Percentiles rank a stretch among this genome's conserved stretches.
phyloP scores from a whole-genome alignment of 208 protist genomes.

The Leishmania martiniquensis region DNA sequence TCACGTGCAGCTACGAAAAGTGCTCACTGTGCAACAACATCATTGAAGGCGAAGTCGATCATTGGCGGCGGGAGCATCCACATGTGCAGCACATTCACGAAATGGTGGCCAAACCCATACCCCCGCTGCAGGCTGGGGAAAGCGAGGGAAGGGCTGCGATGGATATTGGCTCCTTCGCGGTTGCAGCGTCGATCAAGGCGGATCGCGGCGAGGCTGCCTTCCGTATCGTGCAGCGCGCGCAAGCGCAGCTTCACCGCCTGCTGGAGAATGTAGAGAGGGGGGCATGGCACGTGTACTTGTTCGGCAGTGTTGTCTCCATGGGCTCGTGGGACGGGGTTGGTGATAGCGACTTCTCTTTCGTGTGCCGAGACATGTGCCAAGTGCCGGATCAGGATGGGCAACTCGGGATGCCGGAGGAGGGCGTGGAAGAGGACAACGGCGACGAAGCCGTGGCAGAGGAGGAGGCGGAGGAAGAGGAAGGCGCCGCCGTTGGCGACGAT shows the following conservation, averaged over 20 bases:
- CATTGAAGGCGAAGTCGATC: conserved; percentile 21
- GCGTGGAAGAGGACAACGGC: conserved; percentile 7
- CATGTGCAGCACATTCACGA: conserved; percentile 25
- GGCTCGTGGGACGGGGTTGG: conserved; percentile 79
- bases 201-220: conserved; percentile 59
- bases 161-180: conserved; percentile 39
- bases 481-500: not conserved
- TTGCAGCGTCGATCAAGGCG: conserved; percentile 31
- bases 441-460: not conserved
- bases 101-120: conserved; percentile 5
- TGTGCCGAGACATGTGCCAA: conserved; percentile 19
- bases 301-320: conserved; percentile 78
- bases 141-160: not conserved
- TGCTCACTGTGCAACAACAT: conserved; percentile 50
- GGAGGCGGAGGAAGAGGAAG: not conserved
- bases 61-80: conserved; percentile 28
- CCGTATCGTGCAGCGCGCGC: conserved; percentile 44
- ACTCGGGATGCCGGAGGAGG: not conserved
- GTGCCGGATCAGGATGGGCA: not conserved
- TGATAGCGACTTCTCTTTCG: conserved; percentile 76
- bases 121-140: not conserved
- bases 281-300: conserved; percentile 48
- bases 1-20: conserved; percentile 17
- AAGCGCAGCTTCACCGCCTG: conserved; percentile 45
- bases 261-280: conserved; percentile 2